These are phyloP conservation scores for Fusarium caatingaense DNA, from an alignment of 2,329 filamentous ascomycete species.

Conservation along the genomic window DNA sequence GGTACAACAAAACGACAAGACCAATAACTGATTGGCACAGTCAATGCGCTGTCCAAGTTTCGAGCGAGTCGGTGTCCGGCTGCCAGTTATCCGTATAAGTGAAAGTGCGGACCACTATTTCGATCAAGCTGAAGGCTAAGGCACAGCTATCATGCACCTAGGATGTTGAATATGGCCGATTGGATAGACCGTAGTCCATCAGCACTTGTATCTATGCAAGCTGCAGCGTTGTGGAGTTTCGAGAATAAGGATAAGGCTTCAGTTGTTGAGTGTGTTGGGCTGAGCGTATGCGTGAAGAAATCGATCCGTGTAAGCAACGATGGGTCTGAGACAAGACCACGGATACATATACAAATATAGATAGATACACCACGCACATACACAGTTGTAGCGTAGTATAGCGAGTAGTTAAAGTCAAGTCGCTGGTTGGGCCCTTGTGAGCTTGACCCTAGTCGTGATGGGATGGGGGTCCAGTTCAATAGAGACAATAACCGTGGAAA, in stretches of 20 bases:
- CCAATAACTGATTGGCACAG: not conserved
- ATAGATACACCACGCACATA: slow-evolving; percentile 2
- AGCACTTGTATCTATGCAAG: slow-evolving; percentile 13
- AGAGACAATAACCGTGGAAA: slow-evolving; percentile 3
- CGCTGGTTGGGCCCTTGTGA: not conserved
- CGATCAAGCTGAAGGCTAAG: slow-evolving; percentile 12
- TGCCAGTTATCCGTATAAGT: slow-evolving; percentile 28
- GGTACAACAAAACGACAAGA: not conserved
- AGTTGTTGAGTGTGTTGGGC: slow-evolving; percentile 1
- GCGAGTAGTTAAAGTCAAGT: not conserved
- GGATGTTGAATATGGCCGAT: slow-evolving; percentile 14
- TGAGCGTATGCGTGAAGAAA: slow-evolving; percentile 3
- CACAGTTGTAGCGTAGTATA: not conserved
- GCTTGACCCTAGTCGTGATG: slow-evolving; percentile 1
- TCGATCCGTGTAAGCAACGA: slow-evolving; percentile 1
- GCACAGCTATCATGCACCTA: slow-evolving; percentile 13
- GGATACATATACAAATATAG: not conserved
- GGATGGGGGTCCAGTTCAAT: not conserved
- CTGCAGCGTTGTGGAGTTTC: slow-evolving; percentile 29
- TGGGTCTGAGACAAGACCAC: slow-evolving; percentile 3
- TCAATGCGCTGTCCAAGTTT: not conserved
- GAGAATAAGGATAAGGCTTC: slow-evolving; percentile 1
- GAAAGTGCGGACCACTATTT: slow-evolving; percentile 24
- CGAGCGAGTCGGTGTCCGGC: not conserved
- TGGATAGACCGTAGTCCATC: slow-evolving; percentile 24